A percentile compares a stretch with the other conserved stretches of the same genome.
Conservation (phyloP, 139 green algal genomes). For the Dunaliella primolecta region DNA sequence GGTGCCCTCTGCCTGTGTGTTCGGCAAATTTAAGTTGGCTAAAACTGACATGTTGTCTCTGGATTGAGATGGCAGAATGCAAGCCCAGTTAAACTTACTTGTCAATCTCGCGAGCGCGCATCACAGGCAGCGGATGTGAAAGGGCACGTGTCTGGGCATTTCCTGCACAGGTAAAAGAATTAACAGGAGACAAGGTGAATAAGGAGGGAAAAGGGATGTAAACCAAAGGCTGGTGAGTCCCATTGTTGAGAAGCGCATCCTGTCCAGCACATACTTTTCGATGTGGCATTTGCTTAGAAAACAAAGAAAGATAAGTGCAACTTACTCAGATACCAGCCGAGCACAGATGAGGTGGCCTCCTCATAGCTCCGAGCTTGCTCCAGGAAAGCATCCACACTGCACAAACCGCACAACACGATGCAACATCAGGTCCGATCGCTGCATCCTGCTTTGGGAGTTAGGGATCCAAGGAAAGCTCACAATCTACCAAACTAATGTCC, state of each 20-base stretch:
- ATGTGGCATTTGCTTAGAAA: not conserved
- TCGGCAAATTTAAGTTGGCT: too few species aligned
- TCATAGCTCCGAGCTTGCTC: slow-evolving; percentile 82
- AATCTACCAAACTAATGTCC: too few species aligned
- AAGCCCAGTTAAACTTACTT: too few species aligned
- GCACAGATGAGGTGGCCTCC: slow-evolving; percentile 64
- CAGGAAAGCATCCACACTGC: slow-evolving; percentile 86
- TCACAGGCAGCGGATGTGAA: slow-evolving; percentile 83
- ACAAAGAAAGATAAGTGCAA: not conserved
- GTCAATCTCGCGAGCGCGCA: slow-evolving; percentile 85
- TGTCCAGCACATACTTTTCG: not conserved
- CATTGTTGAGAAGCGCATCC: not conserved
- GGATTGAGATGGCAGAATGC: too few species aligned
- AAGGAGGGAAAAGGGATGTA: not conserved
- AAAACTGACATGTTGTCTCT: too few species aligned
- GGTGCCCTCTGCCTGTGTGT: too few species aligned
- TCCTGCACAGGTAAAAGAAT: not conserved
- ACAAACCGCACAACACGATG: too few species aligned
- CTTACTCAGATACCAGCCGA: slow-evolving; percentile 78
- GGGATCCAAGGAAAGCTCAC: too few species aligned
- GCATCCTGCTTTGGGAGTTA: too few species aligned
- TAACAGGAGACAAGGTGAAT: not conserved
- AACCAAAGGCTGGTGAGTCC: not conserved
- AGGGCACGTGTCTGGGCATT: slow-evolving; percentile 83
- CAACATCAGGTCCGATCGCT: too few species aligned